Evolutionary conservation across 2,329 filamentous ascomycete genomes (phyloP), one percentile per base, ranked within the genome.

Genomic region (Colletotrichum camelliae): DNA sequence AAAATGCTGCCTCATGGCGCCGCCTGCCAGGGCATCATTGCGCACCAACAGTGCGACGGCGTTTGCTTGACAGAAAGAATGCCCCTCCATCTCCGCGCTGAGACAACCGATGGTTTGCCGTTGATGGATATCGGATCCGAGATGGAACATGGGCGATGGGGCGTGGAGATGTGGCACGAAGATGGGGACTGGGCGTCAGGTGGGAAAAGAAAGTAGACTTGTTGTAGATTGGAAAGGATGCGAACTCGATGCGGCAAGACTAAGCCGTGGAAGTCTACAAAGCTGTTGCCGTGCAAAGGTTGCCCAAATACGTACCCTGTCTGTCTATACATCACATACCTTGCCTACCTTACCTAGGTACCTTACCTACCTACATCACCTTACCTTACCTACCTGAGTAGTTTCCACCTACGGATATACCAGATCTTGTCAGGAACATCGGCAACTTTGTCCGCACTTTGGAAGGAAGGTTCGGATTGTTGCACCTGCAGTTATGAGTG

Each of bases 91-190:
- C 64, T 75, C 70, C 57, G 57, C 43, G 70, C 73, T 73, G 43
- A 73, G 73, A 73, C 70, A 68, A 48, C 43, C 70, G n/a, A 60
- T 75, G 43, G 72, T 62, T 64, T 60, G 70, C 58, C 33, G 62
- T 75, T 60, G 64, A 75, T 68, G 64, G 65, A 43, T 18, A 60
- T 61, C 70, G 70, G 64, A 75, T 68, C 70, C 70, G 74, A 75
- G 29, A 68, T 33, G 58, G 65, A 24, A 37, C 27, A 66, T 43
- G 60, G 64, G 57, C 43, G 16, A 62, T 18, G 27, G 68, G 29
- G 31, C 39, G 60, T 66, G 52, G 60, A 60, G 60, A 29, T 58
- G 43, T 52, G 43, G 43, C 43, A 48, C n/a, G 64, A 29, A 58
- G 37, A 24, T 18, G 18, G 31, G 43, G 55, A 58, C 18, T 10